Conservation (phyloP, 2,329 filamentous ascomycete genomes). For the Coniochaeta prunicola region DNA sequence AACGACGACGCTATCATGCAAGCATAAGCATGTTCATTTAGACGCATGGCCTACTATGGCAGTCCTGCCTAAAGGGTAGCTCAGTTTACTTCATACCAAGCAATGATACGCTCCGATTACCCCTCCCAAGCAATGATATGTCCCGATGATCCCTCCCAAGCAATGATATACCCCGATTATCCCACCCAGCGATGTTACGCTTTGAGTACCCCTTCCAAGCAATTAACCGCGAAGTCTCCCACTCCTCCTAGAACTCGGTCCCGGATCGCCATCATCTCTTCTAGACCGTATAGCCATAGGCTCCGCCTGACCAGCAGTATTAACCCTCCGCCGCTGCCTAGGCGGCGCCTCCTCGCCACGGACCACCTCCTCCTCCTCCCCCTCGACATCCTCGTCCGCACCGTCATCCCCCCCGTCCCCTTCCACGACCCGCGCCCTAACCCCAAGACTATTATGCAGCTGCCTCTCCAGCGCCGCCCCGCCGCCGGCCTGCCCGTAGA, state of each 20-base stretch:
- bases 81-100: too few species aligned
- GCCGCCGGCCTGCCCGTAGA: constrained; percentile 44
- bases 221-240: background rate
- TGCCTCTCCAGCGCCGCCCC: constrained; percentile 49
- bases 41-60: too few species aligned
- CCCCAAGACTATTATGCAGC: constrained; percentile 54
- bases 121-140: too few species aligned
- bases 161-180: background rate
- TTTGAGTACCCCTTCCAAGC: background rate
- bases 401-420: constrained; percentile 3
- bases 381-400: constrained; percentile 1
- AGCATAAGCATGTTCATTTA: too few species aligned
- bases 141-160: too few species aligned
- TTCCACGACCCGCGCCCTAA: constrained; percentile 24
- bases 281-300: constrained; percentile 8
- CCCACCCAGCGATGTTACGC: background rate
- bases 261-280: constrained; percentile 9
- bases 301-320: background rate
- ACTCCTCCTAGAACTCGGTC: constrained; percentile 8
- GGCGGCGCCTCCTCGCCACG: constrained; percentile 9
- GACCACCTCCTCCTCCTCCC: constrained; percentile 15
- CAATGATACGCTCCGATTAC: too few species aligned
- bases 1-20: too few species aligned
- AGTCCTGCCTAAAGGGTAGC: too few species aligned
- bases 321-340: background rate